Evolutionary conservation across 1,284 basidiomycete species (phyloP).

Genomic region (Mycena sp.): DNA sequence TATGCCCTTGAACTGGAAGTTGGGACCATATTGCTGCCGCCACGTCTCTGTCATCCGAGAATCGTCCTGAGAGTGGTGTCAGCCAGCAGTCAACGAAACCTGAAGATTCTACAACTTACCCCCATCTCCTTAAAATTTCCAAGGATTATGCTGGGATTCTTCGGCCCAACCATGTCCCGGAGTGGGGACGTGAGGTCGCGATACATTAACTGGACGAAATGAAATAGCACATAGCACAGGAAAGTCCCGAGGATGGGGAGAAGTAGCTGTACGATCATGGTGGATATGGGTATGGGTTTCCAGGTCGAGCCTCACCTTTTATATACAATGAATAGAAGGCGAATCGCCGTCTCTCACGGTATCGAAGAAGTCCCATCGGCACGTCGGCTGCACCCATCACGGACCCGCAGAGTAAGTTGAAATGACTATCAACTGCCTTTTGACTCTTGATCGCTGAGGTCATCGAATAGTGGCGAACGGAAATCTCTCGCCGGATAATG

Average conservation of each 20-base stretch:
- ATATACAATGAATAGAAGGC: no score
- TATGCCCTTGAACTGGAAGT: conserved; percentile 13
- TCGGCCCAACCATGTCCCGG: neutral
- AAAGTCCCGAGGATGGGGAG: neutral
- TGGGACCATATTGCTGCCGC: conserved; percentile 13
- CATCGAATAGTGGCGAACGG: no score
- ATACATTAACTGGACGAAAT: neutral
- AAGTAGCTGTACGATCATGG: neutral
- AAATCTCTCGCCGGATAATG: no score
- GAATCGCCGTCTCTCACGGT: no score
- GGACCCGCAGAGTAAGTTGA: no score
- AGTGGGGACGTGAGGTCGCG: conserved; percentile 4
- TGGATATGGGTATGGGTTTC: no score
- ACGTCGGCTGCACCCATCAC: no score
- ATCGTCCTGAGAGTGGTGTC: neutral
- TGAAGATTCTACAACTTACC: neutral
- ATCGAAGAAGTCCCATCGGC: no score
- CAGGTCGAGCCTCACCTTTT: no score
- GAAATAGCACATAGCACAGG: neutral
- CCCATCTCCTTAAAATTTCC: conserved; percentile 13
- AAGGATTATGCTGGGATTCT: neutral
- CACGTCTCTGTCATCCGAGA: conserved; percentile 1
- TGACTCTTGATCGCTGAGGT: no score
- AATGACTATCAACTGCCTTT: no score
- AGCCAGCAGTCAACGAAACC: no score